Evolutionary conservation across 2,329 filamentous ascomycete species (phyloP).

Genomic region (Alternaria sp.): DNA sequence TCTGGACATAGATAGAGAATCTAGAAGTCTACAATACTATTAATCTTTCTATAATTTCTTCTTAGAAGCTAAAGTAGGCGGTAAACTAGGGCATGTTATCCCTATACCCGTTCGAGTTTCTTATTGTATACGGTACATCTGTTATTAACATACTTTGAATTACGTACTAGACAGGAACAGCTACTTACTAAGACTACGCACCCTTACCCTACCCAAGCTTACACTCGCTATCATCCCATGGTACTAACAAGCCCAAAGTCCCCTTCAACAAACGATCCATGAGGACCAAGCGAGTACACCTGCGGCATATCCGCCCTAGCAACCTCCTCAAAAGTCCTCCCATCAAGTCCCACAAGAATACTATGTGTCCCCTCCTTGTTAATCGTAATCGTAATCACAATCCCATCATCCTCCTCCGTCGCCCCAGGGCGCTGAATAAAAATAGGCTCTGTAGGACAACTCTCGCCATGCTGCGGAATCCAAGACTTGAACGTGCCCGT

Average conservation of each 20-base stretch:
- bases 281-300: constrained; percentile 1
- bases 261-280: constrained; percentile 1
- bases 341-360: constrained; percentile 3
- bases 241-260: neutral
- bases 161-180: too few relatives aligned
- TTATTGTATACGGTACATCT: too few relatives aligned
- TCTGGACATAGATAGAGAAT: too few relatives aligned
- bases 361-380: neutral
- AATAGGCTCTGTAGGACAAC: constrained; percentile 1
- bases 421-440: neutral
- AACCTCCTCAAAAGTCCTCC: neutral
- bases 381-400: constrained; percentile 5
- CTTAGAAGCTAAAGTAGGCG: too few relatives aligned
- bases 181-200: neutral
- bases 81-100: too few relatives aligned
- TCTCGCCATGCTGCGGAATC: neutral
- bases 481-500: neutral
- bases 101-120: too few relatives aligned
- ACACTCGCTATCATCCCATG: neutral
- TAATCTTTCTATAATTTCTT: too few relatives aligned
- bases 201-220: neutral
- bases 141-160: neutral
- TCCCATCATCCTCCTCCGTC: neutral
- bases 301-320: neutral
- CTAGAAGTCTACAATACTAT: too few relatives aligned